These are phyloP conservation scores for Tolypocladium nubicola DNA, from an alignment of 2,329 filamentous ascomycete species.

Conservation along the genomic window DNA sequence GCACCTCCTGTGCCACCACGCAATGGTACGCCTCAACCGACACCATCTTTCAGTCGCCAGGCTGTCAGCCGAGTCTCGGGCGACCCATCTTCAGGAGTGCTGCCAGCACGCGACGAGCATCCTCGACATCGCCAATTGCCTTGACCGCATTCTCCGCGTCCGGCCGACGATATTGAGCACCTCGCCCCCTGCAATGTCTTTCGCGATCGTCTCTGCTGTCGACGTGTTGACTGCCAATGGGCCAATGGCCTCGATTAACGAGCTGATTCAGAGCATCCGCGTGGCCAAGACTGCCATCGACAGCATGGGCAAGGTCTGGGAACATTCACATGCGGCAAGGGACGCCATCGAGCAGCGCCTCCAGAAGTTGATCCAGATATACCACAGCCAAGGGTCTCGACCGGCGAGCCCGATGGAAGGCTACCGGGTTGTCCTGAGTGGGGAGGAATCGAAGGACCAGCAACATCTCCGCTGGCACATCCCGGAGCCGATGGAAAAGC, in stretches of 20 bases:
- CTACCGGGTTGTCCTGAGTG: slow-evolving; percentile 17
- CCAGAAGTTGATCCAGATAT: slow-evolving; percentile 20
- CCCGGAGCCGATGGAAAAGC: slow-evolving; percentile 20
- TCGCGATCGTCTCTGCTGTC: slow-evolving; percentile 50
- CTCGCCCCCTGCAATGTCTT: slow-evolving; percentile 52
- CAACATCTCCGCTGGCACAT: slow-evolving; percentile 23
- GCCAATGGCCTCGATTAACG: slow-evolving; percentile 35
- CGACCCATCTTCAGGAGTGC: slow-evolving; percentile 35
- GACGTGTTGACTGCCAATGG: slow-evolving; percentile 57
- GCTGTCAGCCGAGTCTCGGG: slow-evolving; percentile 27
- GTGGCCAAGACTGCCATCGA: slow-evolving; percentile 43
- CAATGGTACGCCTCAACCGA: slow-evolving; percentile 54
- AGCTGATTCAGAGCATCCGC: slow-evolving; percentile 42
- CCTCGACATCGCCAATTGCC: slow-evolving; percentile 32
- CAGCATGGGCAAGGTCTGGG: slow-evolving; percentile 48
- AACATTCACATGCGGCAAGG: slow-evolving; percentile 40
- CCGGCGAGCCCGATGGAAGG: slow-evolving; percentile 16
- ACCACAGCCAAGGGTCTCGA: slow-evolving; percentile 18
- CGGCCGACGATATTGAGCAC: slow-evolving; percentile 24
- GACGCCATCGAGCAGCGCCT: slow-evolving; percentile 32
- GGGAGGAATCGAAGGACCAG: slow-evolving; percentile 15
- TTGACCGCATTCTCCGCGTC: slow-evolving; percentile 25
- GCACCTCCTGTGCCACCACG: slow-evolving; percentile 56
- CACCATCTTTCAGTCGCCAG: slow-evolving; percentile 33
- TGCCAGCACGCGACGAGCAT: slow-evolving; percentile 41